Evolutionary conservation across 2,329 filamentous ascomycete genomes (phyloP).

Genomic region (Venturia carpophila): DNA sequence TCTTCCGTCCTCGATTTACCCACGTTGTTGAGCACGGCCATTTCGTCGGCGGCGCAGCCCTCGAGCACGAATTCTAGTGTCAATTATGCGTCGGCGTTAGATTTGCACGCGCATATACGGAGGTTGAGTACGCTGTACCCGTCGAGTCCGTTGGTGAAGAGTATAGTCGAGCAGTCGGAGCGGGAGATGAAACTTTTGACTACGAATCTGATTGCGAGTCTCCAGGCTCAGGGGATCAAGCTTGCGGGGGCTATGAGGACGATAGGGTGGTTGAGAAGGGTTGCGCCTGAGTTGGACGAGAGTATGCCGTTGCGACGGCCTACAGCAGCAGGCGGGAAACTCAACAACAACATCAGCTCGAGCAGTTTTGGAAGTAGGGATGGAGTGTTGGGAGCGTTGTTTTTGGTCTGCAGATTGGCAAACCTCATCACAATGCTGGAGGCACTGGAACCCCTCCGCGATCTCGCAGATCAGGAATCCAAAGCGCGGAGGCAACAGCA

Average conservation of each 20-base stretch:
- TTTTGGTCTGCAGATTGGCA: slow-evolving; percentile 76
- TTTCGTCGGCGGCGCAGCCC: slow-evolving; percentile 40
- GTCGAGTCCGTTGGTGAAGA: slow-evolving; percentile 63
- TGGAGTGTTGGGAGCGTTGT: slow-evolving; percentile 70
- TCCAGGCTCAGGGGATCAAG: slow-evolving; percentile 73
- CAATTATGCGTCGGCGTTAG: slow-evolving; percentile 82
- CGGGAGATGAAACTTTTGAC: slow-evolving; percentile 84
- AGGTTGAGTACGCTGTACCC: slow-evolving; percentile 78
- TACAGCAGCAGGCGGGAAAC: slow-evolving; percentile 27
- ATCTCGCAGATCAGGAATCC: slow-evolving; percentile 79
- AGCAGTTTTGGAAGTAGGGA: slow-evolving; percentile 33
- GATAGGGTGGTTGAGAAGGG: slow-evolving; percentile 80
- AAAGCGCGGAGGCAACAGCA: slow-evolving; percentile 19
- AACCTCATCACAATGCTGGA: slow-evolving; percentile 73
- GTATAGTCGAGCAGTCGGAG: slow-evolving; percentile 70
- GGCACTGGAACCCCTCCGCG: slow-evolving; percentile 75
- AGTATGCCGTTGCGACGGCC: slow-evolving; percentile 29
- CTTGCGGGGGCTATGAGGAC: slow-evolving; percentile 85
- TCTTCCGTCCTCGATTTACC: slow-evolving; percentile 89
- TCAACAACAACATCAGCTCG: slow-evolving; percentile 19
- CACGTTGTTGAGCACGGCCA: slow-evolving; percentile 71
- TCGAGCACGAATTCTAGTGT: slow-evolving; percentile 40
- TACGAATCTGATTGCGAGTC: slow-evolving; percentile 67
- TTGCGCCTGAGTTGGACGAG: slow-evolving; percentile 69
- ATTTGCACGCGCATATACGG: slow-evolving; percentile 89